Conservation (phyloP, 352 stramenopile species). For the Globisporangium barbulae region DNA sequence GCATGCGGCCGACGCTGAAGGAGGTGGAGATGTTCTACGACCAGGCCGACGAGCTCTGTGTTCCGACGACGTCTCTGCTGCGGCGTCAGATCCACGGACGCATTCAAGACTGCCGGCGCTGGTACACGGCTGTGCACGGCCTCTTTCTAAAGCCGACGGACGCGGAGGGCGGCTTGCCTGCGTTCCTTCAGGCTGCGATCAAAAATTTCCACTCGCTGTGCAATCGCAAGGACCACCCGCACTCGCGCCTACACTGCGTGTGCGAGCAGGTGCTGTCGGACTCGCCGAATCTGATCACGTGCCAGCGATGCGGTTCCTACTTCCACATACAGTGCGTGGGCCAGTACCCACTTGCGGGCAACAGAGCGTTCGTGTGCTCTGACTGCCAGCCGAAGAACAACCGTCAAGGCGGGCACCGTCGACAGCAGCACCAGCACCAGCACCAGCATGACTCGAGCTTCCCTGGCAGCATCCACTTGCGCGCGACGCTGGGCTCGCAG, state of each 20-base stretch:
- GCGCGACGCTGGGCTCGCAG: conserved; percentile 16
- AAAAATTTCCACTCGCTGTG: conserved; percentile 26
- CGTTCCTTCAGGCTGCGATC: conserved; percentile 47
- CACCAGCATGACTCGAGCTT: conserved; percentile 7
- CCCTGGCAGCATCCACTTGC: conserved; percentile 12
- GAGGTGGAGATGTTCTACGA: conserved; percentile 49
- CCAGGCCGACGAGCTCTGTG: conserved; percentile 52
- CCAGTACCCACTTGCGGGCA: conserved; percentile 3
- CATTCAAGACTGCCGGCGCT: conserved; percentile 66
- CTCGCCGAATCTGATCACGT: conserved; percentile 44
- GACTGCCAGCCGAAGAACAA: conserved; percentile 18
- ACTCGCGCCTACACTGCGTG: conserved; percentile 52
- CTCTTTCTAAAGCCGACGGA: conserved; percentile 58
- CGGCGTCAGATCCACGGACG: conserved; percentile 57
- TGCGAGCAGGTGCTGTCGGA: conserved; percentile 68
- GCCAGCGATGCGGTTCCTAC: conserved; percentile 40
- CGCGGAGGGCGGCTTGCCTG: conserved; percentile 24
- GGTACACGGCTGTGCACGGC: conserved; percentile 43
- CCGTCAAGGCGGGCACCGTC: conserved; percentile 1
- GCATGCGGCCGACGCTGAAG: conserved; percentile 34
- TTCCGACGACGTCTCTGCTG: conserved; percentile 59
- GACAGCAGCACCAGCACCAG: not conserved
- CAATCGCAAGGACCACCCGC: conserved; percentile 15
- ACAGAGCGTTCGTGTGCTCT: conserved; percentile 21
- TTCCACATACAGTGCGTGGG: conserved; percentile 65